Evolutionary conservation across 768 basidiomycete species (phyloP), one percentile per base, ranked within the genome.

Genomic region (Boletellus emodensis): DNA sequence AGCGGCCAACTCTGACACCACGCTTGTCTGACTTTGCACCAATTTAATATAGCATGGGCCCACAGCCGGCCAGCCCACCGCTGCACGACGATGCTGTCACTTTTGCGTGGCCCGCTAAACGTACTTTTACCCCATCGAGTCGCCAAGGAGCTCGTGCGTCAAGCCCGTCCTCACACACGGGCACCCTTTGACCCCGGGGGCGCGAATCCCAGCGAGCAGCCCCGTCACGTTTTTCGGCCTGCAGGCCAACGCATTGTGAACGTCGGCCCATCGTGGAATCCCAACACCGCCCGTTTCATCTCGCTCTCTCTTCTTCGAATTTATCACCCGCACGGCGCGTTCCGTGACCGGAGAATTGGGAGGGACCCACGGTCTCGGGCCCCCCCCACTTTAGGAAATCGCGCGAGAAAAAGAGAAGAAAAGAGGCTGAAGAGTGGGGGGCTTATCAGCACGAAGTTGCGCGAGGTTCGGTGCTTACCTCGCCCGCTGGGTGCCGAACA

Each of bases 181-280:
- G 24, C 24, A 15, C 11, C 14, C 50, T 18, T 40, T 40, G 32
- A 15, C 11, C 32, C n/a, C n/a, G n/a, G 40, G 48, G 38, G 36
- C 35, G 60, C 49, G 53, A 59, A 62, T 61, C 60, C 60, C 60
- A 26, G 17, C 8, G 44, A 34, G 47, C 55, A 42, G 24, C 24
- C 24, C 24, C 24, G 24, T 48, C 49, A 17, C 26, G 32, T 32
- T 9, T 8, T 40, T 22, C 12, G 39, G 36, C 60, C 60, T 61
- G 60, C 60, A 62, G 60, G 60, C 46, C 43, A 42, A 51, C 60
- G 48, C 60, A 32, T 61, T 61, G 60, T 47, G 9, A n/a, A 9
- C 35, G 40, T 48, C 44, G 49, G 60, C 37, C 35, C 46, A 40
- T 44, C 53, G 37, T 60, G 49, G 44, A 18, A 33, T 46, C 18